Evolutionary conservation across 2,329 filamentous ascomycete species (phyloP), one percentile per base, ranked within the genome.

Genomic region (Calonectria pseudoturangicola): DNA sequence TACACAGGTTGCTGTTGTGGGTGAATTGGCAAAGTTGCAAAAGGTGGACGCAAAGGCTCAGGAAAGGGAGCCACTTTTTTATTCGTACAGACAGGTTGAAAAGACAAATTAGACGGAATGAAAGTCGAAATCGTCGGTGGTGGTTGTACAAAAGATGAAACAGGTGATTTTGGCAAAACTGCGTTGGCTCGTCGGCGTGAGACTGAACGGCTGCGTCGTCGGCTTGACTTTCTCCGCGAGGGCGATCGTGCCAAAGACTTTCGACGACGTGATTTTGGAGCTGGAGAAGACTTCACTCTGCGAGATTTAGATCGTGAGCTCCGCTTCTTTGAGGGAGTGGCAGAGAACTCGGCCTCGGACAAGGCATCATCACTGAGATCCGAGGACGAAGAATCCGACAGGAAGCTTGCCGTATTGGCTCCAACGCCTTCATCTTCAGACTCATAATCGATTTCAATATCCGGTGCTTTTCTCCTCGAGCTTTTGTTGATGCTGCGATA

Each of bases 1-100:
- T 77, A 80, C 62, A 78, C 43, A 60, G 65, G 70, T 62, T 72
- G 74, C 58, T 79, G 78, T 39, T 74, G 78, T 33, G 45, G 62
- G 39, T 73, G 73, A 64, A 71, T 64, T 39, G 69, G 70, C 50
- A 74, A 58, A 33, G 58, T 63, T 47, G 71, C 65, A 67, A 75
- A 73, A 65, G 69, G 36, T 28, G 66, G 74, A 27, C 60, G 71
- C 48, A 71, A 47, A 72, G 78, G 66, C 10, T 75, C 66, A 45
- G 73, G 48, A 64, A 78, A 70, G 28, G 68, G 47, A 36, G 76
- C 67, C n/a, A 68, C 56, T 18, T 71, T 41, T 25, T 72, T 70
- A 70, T 71, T 76, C 45, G 63, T 71, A 75, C 73, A 77, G 33
- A 72, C 41, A 33, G 70, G 58, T 16, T 73, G 75, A 47, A 74